A percentile compares a stretch with the other conserved stretches of the same genome.
phyloP scores from a whole-genome alignment of 192 early-diverging fungal species.

The Coemansia sp. region DNA sequence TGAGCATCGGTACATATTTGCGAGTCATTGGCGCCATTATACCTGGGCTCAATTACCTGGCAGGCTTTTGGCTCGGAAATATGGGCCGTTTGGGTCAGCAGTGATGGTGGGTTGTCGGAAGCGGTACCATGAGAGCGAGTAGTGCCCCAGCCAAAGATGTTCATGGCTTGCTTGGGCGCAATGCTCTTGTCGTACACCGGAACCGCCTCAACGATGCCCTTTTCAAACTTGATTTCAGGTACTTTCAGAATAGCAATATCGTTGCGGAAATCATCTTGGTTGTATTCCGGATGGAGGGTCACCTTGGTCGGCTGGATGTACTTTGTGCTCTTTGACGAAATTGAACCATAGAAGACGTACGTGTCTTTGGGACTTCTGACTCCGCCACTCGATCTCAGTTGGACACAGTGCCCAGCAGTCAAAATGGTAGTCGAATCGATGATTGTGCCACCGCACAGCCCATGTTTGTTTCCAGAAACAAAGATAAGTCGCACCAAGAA shows the following conservation, averaged over 20 bases:
- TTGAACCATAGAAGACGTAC: slow-evolving; percentile 31
- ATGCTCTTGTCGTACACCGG: slow-evolving; percentile 25
- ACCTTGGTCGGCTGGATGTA: slow-evolving; percentile 24
- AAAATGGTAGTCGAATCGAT: slow-evolving; percentile 36
- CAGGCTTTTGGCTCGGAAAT: slow-evolving; percentile 39
- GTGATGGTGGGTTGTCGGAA: slow-evolving; percentile 7
- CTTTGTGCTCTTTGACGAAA: slow-evolving; percentile 2
- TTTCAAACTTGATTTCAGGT: slow-evolving; percentile 10
- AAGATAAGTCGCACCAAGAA: slow-evolving; percentile 25
- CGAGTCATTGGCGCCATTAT: slow-evolving; percentile 25
- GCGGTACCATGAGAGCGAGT: slow-evolving; percentile 25
- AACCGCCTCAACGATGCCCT: slow-evolving; percentile 21
- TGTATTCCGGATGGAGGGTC: slow-evolving; percentile 30
- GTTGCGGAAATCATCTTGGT: slow-evolving; percentile 14
- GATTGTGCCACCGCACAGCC: slow-evolving; percentile 47
- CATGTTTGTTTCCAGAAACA: slow-evolving; percentile 1
- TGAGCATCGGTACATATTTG: slow-evolving; percentile 44
- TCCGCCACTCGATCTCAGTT: neutral
- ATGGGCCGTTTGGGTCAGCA: slow-evolving; percentile 37
- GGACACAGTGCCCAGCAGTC: slow-evolving; percentile 43
- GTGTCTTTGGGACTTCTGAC: slow-evolving; percentile 2
- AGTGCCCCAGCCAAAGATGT: slow-evolving; percentile 48
- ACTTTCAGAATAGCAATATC: slow-evolving; percentile 47
- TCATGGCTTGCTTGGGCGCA: slow-evolving; percentile 18
- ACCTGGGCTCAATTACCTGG: slow-evolving; percentile 33